Percentiles rank a stretch among this genome's conserved stretches.
Evolutionary conservation across 2,329 filamentous ascomycete species (phyloP).

Genomic region (Fusarium palustre): DNA sequence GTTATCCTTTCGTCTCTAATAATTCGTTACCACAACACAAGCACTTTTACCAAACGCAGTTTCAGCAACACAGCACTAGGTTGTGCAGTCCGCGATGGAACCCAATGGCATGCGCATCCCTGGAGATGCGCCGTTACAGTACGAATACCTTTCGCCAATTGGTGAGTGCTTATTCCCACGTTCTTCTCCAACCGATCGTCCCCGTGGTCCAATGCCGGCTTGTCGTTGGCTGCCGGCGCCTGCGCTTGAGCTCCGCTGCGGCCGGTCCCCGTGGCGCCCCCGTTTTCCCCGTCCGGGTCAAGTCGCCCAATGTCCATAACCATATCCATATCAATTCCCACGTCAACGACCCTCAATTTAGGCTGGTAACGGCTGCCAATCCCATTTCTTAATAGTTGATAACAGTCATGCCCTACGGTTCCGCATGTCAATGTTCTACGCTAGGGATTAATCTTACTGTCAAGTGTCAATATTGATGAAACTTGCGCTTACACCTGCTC

Average conservation of each 20-base stretch:
- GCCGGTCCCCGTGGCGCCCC: conserved; percentile 45
- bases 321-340: conserved; percentile 27
- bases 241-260: conserved; percentile 44
- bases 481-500: background rate
- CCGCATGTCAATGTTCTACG: conserved; percentile 17
- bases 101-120: conserved; percentile 58
- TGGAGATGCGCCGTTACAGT: conserved; percentile 58
- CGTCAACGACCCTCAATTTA: conserved; percentile 35
- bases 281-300: conserved; percentile 44
- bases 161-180: conserved; percentile 60
- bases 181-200: conserved; percentile 57
- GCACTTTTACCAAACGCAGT: conserved; percentile 23
- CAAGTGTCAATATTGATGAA: conserved; percentile 22
- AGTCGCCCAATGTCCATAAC: conserved; percentile 29
- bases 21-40: conserved; percentile 26
- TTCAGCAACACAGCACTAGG: conserved; percentile 39
- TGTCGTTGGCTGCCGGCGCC: conserved; percentile 59
- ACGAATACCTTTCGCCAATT: conserved; percentile 65
- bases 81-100: conserved; percentile 52
- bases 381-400: conserved; percentile 7
- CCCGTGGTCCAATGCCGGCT: conserved; percentile 59
- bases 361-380: conserved; percentile 30
- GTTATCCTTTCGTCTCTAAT: conserved; percentile 27
- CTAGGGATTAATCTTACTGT: conserved; percentile 12
- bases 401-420: conserved; percentile 26